Conservation (phyloP, 2,329 filamentous ascomycete species). For the Apiospora rasikravindrae region DNA sequence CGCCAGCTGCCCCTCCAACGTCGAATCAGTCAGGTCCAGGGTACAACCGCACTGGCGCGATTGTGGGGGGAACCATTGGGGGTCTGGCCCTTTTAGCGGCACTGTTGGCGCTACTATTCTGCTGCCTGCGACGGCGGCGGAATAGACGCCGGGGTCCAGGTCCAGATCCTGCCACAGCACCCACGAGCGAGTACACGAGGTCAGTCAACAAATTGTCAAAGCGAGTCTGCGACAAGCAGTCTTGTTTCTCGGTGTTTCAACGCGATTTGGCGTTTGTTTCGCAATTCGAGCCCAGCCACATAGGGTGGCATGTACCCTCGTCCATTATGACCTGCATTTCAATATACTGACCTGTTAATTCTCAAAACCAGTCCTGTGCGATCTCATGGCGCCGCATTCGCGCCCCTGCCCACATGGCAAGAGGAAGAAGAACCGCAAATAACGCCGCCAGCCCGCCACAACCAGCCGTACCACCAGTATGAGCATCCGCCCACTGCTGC, state of each 20-base stretch:
- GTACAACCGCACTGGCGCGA: slow-evolving; percentile 49
- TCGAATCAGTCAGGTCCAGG: neutral
- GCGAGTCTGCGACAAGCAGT: slow-evolving; percentile 4
- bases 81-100: slow-evolving; percentile 53
- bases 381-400: slow-evolving; percentile 43
- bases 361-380: slow-evolving; percentile 32
- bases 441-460: slow-evolving; percentile 28
- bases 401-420: slow-evolving; percentile 42
- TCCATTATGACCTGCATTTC: neutral
- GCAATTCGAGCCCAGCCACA: neutral
- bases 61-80: slow-evolving; percentile 60
- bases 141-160: slow-evolving; percentile 49
- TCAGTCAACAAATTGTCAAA: slow-evolving; percentile 32
- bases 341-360: neutral
- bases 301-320: neutral
- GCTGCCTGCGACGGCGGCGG: slow-evolving; percentile 48
- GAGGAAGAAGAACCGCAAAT: slow-evolving; percentile 39
- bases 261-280: neutral
- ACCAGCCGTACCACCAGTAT: slow-evolving; percentile 18
- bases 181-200: slow-evolving; percentile 48
- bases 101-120: slow-evolving; percentile 48
- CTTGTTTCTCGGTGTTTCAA: neutral
- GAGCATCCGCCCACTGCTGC: neutral
- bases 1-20: slow-evolving; percentile 20
- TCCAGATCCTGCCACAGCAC: slow-evolving; percentile 36